Percentiles rank a stretch among this genome's conserved stretches.
Evolutionary conservation across 352 stramenopile genomes (phyloP).

Genomic region (Globisporangium recalcitrans): DNA sequence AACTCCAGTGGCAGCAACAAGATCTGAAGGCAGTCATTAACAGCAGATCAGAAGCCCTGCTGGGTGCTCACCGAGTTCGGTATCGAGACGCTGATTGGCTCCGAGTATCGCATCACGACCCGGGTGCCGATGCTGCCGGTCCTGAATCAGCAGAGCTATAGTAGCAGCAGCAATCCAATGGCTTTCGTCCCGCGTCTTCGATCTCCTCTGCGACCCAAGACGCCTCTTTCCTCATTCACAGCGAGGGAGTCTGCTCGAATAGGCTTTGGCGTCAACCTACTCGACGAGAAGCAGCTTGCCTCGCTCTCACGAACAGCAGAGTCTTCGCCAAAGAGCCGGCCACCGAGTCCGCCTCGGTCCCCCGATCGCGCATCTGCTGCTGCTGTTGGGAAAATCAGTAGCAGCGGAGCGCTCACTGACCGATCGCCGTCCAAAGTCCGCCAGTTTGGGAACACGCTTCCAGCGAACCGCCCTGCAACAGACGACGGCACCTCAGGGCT

Average conservation of each 20-base stretch:
- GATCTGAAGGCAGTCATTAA: conserved; percentile 48
- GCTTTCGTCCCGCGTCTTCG: conserved; percentile 9
- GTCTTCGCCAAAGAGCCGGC: conserved; percentile 30
- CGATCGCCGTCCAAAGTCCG: conserved; percentile 10
- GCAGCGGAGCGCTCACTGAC: conserved; percentile 9
- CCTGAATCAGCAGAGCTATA: conserved; percentile 1
- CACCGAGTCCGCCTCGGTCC: conserved; percentile 25
- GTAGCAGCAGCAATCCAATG: background rate
- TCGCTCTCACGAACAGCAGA: conserved; percentile 33
- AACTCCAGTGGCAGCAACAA: conserved; percentile 11
- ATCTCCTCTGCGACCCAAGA: conserved; percentile 31
- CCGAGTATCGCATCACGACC: conserved; percentile 56
- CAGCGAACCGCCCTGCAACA: conserved; percentile 2
- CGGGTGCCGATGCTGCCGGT: conserved; percentile 34
- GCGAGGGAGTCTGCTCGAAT: conserved; percentile 36
- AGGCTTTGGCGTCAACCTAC: conserved; percentile 40
- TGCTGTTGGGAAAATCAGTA: background rate
- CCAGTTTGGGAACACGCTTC: background rate
- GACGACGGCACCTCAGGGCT: background rate
- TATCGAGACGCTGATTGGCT: conserved; percentile 54
- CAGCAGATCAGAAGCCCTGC: conserved; percentile 45
- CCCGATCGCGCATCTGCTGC: conserved; percentile 13
- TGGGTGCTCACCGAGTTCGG: conserved; percentile 65
- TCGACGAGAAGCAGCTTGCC: conserved; percentile 41
- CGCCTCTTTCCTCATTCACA: conserved; percentile 37